Percentiles rank a stretch among this genome's conserved stretches.
phyloP scores from a whole-genome alignment of 371 early-diverging fungal genomes.

The Edhazardia aedis region DNA sequence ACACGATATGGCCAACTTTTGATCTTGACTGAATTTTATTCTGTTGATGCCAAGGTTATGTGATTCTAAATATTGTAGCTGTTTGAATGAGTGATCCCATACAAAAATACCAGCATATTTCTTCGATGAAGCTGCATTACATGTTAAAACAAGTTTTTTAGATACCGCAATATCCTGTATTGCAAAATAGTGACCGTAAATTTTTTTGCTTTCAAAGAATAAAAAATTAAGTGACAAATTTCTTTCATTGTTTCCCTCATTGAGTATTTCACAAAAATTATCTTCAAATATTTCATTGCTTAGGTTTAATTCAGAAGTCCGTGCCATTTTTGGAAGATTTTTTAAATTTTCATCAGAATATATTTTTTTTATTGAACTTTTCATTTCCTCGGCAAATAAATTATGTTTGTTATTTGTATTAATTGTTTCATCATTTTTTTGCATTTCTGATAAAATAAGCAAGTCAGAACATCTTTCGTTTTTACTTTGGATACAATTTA shows the following conservation, averaged over 20 bases:
- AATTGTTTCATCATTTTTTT: too few relatives aligned
- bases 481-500: too few relatives aligned
- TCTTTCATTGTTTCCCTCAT: constrained; percentile 12
- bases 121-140: constrained; percentile 12
- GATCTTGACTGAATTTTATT: constrained; percentile 11
- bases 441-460: too few relatives aligned
- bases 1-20: constrained; percentile 16
- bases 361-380: too few relatives aligned
- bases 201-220: constrained; percentile 26
- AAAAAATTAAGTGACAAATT: constrained; percentile 8
- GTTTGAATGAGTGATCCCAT: constrained; percentile 18
- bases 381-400: too few relatives aligned
- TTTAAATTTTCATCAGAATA: too few relatives aligned
- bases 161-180: constrained; percentile 14
- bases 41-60: constrained; percentile 25
- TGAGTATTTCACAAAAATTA: constrained; percentile 2
- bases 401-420: too few relatives aligned
- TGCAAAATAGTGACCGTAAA: constrained; percentile 38
- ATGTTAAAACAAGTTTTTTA: constrained; percentile 17
- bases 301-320: constrained; percentile 21
- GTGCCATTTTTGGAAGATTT: too few relatives aligned
- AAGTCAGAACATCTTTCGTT: too few relatives aligned
- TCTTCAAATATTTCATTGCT: constrained; percentile 19
- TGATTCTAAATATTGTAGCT: constrained; percentile 19
- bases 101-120: constrained; percentile 32